Evolutionary conservation across 2,329 filamentous ascomycete genomes (phyloP), one percentile per base, ranked within the genome.

Genomic region (Penicillium concentricum): DNA sequence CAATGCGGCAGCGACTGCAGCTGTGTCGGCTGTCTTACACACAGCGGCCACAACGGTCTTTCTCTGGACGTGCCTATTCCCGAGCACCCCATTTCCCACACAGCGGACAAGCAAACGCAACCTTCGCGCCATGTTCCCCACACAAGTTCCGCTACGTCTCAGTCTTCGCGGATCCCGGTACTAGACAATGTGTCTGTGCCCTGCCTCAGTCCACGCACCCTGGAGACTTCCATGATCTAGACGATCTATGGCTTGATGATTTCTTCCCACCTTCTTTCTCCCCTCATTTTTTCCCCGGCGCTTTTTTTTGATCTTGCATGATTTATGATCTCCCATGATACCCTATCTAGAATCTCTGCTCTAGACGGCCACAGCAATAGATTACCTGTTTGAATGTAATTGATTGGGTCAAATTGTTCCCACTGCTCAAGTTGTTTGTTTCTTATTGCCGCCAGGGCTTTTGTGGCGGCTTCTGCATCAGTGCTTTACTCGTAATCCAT

Each of bases 11-110:
- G 77, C 54, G 79, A 80, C 38, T 83, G 81, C 61, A 74, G 69
- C 53, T 83, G 81, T 60, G 72, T 80, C n/a, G 80, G 79, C 15
- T 83, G 81, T 61, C 68, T 82, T 13, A 81, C 79, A 3, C 81
- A 83, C 54, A 78, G 75, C 20, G 80, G 79, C 4, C 80, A 81
- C 55, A 77, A 78, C 24, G 79, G 78, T 15, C 60, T 80, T 22
- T 59, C 71, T 12, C 62, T 79, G 16, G 68, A 73, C 12, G 49
- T 68, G 12, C 42, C 57, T 10, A 47, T 46, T 18, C 34, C 53
- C 3, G 55, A 58, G 18, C 12, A 37, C 8, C 42, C 56, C 26
- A 13, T 47, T 32, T 2, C 56, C 6, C 22, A 48, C 13, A 48
- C 59, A 18, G 13, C 52, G 9, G 54, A 62, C n/a, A 55, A 51